Evolutionary conservation across 129 eudicot genomes (phyloP), one percentile per base, ranked within the genome.

Genomic region (Saussurea involucrata): DNA sequence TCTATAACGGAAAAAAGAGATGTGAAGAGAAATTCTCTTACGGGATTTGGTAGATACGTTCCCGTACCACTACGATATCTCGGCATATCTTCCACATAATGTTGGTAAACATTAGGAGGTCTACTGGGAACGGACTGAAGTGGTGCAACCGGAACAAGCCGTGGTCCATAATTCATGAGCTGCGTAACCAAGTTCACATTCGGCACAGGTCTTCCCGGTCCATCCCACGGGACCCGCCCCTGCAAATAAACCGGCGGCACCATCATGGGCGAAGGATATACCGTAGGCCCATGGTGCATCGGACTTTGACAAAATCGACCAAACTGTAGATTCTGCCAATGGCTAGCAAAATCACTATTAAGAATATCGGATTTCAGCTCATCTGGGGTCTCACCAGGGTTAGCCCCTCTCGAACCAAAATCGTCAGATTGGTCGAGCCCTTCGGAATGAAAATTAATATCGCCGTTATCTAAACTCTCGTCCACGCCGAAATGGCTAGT

Each of bases 1-100:
- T 55, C 8, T 28, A 11, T 17, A 63, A 24, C 40, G n/a, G 4
- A 0, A 27, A 78, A 2, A 68, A 27, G 29, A 27, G 65, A 4
- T 21, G 24, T 6, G 2, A 5, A 33, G 70, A 53, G 63, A 53
- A 17, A 60, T 6, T 74, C 76, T 64, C 92, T 89, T 90, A 95
- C 99, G 68, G 92, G 99, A 77, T 88, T 92, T 13, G 99, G 99
- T 61, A 95, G 83, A 76, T 95, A 95, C 4, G 99, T 95, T 34
- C 99, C 99, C 0, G 99, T 95, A 69, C 99, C 99, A 66, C 91
- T 88, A 12, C 97, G 97, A 68, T 89, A 85, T 88, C 94, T 89
- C 10, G 97, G 96, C 76, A 88, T 37, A 57, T 92, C 99, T 83
- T 95, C 99, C 57, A 42, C 92, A 80, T 85, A 83, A 57, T 65